These are phyloP conservation scores for Ceratobasidium sp. DNA, from an alignment of 1,284 basidiomycete genomes.

Conservation along the genomic window DNA sequence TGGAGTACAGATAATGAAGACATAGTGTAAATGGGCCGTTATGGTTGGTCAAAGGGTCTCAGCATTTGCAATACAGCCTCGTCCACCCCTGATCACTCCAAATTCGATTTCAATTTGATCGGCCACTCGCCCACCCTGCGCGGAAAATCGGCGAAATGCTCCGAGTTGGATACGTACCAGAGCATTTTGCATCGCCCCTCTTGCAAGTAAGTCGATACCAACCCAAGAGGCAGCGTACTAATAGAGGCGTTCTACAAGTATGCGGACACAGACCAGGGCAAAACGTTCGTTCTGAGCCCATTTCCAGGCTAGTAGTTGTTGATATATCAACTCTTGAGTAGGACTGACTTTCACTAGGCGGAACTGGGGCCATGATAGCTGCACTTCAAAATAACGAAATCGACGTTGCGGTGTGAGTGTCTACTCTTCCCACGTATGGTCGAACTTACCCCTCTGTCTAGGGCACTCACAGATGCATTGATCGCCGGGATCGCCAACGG, in stretches of 20 bases:
- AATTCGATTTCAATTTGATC: not conserved
- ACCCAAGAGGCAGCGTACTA: slow-evolving; percentile 14
- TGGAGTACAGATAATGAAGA: slow-evolving; percentile 42
- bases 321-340: no score
- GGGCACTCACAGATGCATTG: slow-evolving; percentile 90
- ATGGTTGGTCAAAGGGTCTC: slow-evolving; percentile 5
- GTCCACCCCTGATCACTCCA: not conserved
- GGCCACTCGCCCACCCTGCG: not conserved
- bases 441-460: slow-evolving; percentile 48
- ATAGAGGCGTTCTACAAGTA: slow-evolving; percentile 53
- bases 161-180: slow-evolving; percentile 65
- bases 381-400: slow-evolving; percentile 83
- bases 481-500: slow-evolving; percentile 93
- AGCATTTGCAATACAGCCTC: not conserved
- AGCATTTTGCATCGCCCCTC: slow-evolving; percentile 90
- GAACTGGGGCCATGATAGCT: slow-evolving; percentile 88
- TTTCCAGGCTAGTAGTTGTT: slow-evolving; percentile 70
- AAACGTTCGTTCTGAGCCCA: slow-evolving; percentile 82
- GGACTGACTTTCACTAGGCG: slow-evolving; percentile 58
- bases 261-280: slow-evolving; percentile 65
- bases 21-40: slow-evolving; percentile 4
- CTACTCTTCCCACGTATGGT: slow-evolving; percentile 32
- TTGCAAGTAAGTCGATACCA: slow-evolving; percentile 51
- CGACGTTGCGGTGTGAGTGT: slow-evolving; percentile 79
- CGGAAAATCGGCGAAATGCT: slow-evolving; percentile 42